phyloP scores from a whole-genome alignment of 768 basidiomycete genomes.

The Mycena galericulata region DNA sequence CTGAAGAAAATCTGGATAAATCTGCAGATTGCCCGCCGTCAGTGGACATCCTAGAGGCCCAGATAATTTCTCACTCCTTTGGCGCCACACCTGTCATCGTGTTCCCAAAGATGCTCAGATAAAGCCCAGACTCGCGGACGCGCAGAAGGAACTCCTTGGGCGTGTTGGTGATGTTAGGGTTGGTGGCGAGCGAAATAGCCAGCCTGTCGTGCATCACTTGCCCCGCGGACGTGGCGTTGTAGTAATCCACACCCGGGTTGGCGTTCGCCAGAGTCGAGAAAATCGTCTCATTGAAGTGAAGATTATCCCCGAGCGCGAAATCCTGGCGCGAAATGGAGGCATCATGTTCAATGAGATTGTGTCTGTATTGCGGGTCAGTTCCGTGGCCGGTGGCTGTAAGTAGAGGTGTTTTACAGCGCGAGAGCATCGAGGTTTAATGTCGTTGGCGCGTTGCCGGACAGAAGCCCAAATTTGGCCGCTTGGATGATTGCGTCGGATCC shows the following conservation, averaged over 20 bases:
- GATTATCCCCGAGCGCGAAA: slow-evolving; percentile 26
- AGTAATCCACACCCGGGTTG: slow-evolving; percentile 28
- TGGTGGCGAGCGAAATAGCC: slow-evolving; percentile 3
- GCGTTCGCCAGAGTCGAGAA: slow-evolving; percentile 24
- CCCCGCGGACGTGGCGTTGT: slow-evolving; percentile 22
- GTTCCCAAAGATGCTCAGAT: slow-evolving; percentile 21
- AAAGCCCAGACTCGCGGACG: slow-evolving; percentile 2
- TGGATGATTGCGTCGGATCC: slow-evolving; percentile 1
- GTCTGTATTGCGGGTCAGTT: not conserved
- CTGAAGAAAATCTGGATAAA: slow-evolving; percentile 30
- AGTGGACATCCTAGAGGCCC: no score
- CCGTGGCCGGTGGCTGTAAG: no score
- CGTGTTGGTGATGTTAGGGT: slow-evolving; percentile 26
- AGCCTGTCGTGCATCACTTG: slow-evolving; percentile 19
- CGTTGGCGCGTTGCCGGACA: slow-evolving; percentile 1
- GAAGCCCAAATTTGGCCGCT: slow-evolving; percentile 17
- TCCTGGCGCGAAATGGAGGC: slow-evolving; percentile 28
- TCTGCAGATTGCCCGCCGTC: not conserved
- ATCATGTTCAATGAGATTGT: slow-evolving; percentile 33
- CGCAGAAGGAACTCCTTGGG: slow-evolving; percentile 25
- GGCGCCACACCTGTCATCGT: slow-evolving; percentile 21
- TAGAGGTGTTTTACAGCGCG: slow-evolving; percentile 16
- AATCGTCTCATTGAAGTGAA: slow-evolving; percentile 31
- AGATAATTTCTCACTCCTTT: slow-evolving; percentile 13
- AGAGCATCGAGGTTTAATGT: slow-evolving; percentile 29